phyloP scores from a whole-genome alignment of 2,329 filamentous ascomycete species.

The Xylariaceae sp. region DNA sequence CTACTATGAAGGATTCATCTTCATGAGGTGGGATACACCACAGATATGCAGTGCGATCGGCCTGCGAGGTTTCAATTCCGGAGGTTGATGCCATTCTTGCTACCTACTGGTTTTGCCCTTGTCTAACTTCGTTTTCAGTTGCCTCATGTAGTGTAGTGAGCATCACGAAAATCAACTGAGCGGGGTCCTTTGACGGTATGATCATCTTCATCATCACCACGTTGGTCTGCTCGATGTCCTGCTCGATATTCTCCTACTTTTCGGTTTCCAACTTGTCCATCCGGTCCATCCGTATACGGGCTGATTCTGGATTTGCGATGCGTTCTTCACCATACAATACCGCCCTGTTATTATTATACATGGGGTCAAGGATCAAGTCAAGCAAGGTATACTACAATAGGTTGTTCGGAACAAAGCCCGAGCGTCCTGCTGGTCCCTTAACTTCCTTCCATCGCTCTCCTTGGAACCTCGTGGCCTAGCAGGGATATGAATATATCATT shows the following conservation, averaged over 20 bases:
- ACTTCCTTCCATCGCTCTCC: constrained; percentile 1
- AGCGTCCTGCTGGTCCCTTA: constrained; percentile 4
- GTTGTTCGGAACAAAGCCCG: constrained; percentile 24
- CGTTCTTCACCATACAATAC: too few species aligned
- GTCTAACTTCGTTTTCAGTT: constrained; percentile 6
- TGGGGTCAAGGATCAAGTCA: constrained; percentile 10
- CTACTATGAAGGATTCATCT: too few species aligned
- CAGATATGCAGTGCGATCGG: too few species aligned
- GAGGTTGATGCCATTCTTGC: neutral
- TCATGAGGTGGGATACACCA: too few species aligned
- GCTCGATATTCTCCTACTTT: neutral
- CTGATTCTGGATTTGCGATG: constrained; percentile 2
- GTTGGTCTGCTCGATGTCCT: too few species aligned
- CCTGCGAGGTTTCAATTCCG: too few species aligned
- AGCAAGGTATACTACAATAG: constrained; percentile 5
- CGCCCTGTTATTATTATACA: constrained; percentile 1
- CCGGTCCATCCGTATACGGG: neutral
- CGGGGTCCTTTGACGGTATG: neutral
- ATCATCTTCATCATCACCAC: neutral
- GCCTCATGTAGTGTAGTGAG: constrained; percentile 3
- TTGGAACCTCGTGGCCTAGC: constrained; percentile 26
- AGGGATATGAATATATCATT: constrained; percentile 21
- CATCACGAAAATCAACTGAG: constrained; percentile 1
- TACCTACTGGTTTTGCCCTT: neutral
- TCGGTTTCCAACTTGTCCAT: neutral